Conservation (phyloP, 2,329 filamentous ascomycete genomes). For the Clarireedia homoeocarpa region DNA sequence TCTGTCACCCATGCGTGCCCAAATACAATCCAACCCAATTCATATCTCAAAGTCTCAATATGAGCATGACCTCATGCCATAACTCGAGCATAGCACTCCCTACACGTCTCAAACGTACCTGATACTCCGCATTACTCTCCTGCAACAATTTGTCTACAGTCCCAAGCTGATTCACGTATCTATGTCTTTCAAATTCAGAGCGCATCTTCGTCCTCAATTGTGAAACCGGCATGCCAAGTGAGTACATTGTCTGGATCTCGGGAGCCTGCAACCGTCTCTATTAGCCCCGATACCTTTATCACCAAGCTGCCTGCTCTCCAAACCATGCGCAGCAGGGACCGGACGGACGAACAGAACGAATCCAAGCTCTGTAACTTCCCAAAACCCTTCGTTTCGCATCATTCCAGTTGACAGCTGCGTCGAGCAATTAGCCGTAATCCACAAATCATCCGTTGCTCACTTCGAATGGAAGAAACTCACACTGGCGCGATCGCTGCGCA, state of each 20-base stretch:
- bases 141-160: slow-evolving; percentile 85
- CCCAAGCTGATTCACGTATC: slow-evolving; percentile 82
- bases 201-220: slow-evolving; percentile 86
- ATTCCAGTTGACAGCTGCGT: slow-evolving; percentile 73
- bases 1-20: no score
- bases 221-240: slow-evolving; percentile 79
- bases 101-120: slow-evolving; percentile 49
- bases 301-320: no score
- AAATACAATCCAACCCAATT: not conserved
- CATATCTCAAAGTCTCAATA: not conserved
- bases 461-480: slow-evolving; percentile 41
- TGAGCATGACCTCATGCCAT: not conserved
- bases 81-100: not conserved
- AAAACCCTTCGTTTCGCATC: slow-evolving; percentile 86
- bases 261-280: slow-evolving; percentile 60
- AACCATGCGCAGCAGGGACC: not conserved
- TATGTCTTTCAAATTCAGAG: slow-evolving; percentile 93
- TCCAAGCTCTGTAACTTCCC: slow-evolving; percentile 88
- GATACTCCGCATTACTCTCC: slow-evolving; percentile 88
- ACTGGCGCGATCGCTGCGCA: slow-evolving; percentile 70
- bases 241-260: slow-evolving; percentile 97
- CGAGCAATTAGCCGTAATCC: slow-evolving; percentile 43
- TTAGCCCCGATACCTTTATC: not conserved
- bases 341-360: slow-evolving; percentile 69
- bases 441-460: not conserved